A percentile compares a stretch with the other conserved stretches of the same genome.
Conservation (phyloP, 768 basidiomycete species). For the Suillus discolor region DNA sequence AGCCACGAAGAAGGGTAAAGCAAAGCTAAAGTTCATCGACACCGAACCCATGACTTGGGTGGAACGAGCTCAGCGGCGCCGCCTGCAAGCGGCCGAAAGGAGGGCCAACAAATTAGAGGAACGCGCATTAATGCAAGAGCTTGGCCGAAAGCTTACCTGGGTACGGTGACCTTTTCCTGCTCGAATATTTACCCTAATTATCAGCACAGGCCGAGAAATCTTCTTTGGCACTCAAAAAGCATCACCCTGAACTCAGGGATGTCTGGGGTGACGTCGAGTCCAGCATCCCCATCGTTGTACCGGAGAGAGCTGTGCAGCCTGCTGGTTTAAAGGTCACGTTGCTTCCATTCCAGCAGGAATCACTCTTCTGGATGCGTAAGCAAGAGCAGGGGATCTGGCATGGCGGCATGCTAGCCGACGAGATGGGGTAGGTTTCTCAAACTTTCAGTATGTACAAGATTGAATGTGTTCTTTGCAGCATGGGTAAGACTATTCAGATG, state of each 20-base stretch:
- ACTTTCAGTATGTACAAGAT: conserved; percentile 15
- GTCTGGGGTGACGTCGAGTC: conserved; percentile 88
- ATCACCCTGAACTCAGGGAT: conserved; percentile 80
- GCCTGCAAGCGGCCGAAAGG: conserved; percentile 24
- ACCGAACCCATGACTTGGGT: conserved; percentile 13
- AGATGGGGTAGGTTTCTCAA: conserved; percentile 74
- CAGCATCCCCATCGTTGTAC: conserved; percentile 59
- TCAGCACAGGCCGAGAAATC: conserved; percentile 66
- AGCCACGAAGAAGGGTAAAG: conserved; percentile 29
- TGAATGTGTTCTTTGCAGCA: conserved; percentile 42
- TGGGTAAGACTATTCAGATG: conserved; percentile 97
- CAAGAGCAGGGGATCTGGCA: conserved; percentile 88
- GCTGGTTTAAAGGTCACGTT: conserved; percentile 80
- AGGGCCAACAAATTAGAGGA: conserved; percentile 48
- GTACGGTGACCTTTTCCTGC: conserved; percentile 40
- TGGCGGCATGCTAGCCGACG: conserved; percentile 93
- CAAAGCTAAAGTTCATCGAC: conserved; percentile 14
- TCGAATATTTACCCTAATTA: conserved; percentile 15
- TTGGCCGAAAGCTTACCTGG: conserved; percentile 77
- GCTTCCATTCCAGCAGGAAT: conserved; percentile 94
- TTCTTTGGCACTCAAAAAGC: conserved; percentile 57
- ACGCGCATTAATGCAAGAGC: conserved; percentile 47
- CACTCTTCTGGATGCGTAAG: conserved; percentile 92
- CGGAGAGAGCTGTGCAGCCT: conserved; percentile 78
- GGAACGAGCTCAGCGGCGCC: conserved; percentile 14